Evolutionary conservation across 345 rosid species (phyloP).

Genomic region (Melaleuca alternifolia): DNA sequence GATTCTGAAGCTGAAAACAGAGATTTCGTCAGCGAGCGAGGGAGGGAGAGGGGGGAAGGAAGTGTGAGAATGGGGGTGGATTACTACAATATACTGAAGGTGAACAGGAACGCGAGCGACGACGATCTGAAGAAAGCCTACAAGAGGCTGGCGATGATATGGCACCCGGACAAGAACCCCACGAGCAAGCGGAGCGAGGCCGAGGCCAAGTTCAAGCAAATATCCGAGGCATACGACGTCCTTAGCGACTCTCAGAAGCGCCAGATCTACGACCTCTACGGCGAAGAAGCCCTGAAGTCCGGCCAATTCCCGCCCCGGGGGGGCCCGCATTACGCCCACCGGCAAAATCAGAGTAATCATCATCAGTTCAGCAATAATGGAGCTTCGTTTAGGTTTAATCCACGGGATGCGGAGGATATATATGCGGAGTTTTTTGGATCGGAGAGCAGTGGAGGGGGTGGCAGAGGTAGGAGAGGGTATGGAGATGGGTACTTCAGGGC

Average conservation of each 20-base stretch:
- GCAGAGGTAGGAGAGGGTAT: constrained; percentile 8
- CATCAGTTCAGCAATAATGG: not conserved
- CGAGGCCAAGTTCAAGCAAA: constrained; percentile 83
- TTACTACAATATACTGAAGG: constrained; percentile 88
- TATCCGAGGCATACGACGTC: constrained; percentile 67
- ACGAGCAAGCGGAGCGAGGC: constrained; percentile 52
- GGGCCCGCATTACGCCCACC: not conserved
- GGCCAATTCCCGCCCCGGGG: constrained; percentile 54
- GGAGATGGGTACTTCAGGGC: constrained; percentile 39
- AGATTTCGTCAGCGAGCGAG: not conserved
- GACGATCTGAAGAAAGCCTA: constrained; percentile 83
- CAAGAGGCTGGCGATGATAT: constrained; percentile 87
- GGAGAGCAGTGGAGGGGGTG: constrained; percentile 10
- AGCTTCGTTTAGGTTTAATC: constrained; percentile 46
- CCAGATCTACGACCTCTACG: constrained; percentile 91
- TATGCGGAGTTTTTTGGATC: constrained; percentile 69
- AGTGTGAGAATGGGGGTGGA: constrained; percentile 55
- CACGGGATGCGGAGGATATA: constrained; percentile 70
- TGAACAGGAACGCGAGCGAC: constrained; percentile 76
- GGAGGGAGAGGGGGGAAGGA: not conserved
- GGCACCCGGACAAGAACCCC: constrained; percentile 99
- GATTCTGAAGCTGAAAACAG: not conserved
- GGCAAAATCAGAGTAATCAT: constrained; percentile 20
- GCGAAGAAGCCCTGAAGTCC: constrained; percentile 81
- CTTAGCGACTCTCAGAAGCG: constrained; percentile 54